Evolutionary conservation across 768 basidiomycete species (phyloP).

Genomic region (Rhodotorula toruloides): DNA sequence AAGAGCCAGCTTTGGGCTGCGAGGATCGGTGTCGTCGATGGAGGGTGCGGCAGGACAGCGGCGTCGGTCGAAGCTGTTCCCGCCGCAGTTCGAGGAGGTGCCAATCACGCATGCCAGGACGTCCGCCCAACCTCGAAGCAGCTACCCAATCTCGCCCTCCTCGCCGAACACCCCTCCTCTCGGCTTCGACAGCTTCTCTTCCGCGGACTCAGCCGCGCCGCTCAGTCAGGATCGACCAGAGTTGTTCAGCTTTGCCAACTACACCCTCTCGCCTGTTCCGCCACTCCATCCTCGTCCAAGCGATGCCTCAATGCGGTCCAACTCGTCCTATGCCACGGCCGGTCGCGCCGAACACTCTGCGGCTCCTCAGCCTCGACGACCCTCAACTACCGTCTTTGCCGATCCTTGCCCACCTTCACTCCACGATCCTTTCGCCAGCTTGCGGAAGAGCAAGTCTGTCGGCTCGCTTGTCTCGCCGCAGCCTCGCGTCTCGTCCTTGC

Average conservation of each 20-base stretch:
- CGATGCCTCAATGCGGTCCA: no score
- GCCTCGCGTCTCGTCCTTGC: background rate
- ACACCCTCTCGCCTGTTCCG: no score
- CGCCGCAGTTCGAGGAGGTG: constrained; percentile 15
- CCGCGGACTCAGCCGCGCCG: no score
- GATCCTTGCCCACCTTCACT: background rate
- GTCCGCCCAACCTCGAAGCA: no score
- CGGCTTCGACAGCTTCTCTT: background rate
- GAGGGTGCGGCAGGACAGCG: background rate
- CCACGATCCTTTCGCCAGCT: background rate
- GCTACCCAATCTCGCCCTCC: background rate
- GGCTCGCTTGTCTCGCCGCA: background rate
- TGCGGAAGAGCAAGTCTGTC: background rate
- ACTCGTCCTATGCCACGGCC: no score
- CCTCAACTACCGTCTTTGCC: no score
- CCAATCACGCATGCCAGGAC: background rate
- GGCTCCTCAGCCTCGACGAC: no score
- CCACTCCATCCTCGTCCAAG: no score
- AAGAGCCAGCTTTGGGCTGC: constrained; percentile 5
- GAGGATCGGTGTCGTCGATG: background rate
- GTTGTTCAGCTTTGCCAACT: no score
- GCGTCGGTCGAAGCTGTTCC: constrained; percentile 15
- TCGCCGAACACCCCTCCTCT: background rate
- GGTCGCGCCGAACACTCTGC: no score
- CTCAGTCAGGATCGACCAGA: no score